Base-by-base conservation (phyloP, 106 monocot species). In the Allium sativum region DNA sequence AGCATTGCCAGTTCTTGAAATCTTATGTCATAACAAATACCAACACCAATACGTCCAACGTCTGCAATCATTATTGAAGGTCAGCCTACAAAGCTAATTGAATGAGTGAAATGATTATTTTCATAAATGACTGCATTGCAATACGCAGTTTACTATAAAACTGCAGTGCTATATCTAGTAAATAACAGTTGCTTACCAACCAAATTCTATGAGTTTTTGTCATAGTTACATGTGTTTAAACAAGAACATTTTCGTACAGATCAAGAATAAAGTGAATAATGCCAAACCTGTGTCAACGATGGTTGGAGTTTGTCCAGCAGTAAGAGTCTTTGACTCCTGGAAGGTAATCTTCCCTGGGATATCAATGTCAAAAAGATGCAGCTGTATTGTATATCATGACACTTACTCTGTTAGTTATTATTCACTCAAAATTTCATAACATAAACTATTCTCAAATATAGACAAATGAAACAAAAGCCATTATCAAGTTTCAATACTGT, bases 301-400 rank as follows among this genome's bases (percentile, higher is more conserved):
- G 6, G 98, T 98, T 53, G 80, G 92, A 47, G 65, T 64, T 59
- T 92, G 80, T 53, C 98, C 98, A 61, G 92, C 98, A 18, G 98
- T 92, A 43, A 98, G 80, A 17, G 98, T 92, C 74, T 85, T 84
- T 53, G 98, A 98, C 69, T 98, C 98, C 54, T 67, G 84, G 68
- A 98, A 98, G 8, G 85, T 92, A 68, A 98, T 98, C 76, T 98
- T 92, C 58, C 98, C 98, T 0, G 98, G 98, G 76, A 98, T 98
- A 72, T 98, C 92, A 51, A 98, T 92, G 73, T 98, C 98, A 73
- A 98, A 98, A 59, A 98, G 82, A 92, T 98, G 98, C 42, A 98
- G 76, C 98, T 98, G 82, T 48, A 57, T 45, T 64, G 22, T 22
- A 50, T 31, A 31, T 31, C 31, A 72, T 60, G 10, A 13, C 14